phyloP scores from a whole-genome alignment of 208 protist species.

The Porcisia deanei region DNA sequence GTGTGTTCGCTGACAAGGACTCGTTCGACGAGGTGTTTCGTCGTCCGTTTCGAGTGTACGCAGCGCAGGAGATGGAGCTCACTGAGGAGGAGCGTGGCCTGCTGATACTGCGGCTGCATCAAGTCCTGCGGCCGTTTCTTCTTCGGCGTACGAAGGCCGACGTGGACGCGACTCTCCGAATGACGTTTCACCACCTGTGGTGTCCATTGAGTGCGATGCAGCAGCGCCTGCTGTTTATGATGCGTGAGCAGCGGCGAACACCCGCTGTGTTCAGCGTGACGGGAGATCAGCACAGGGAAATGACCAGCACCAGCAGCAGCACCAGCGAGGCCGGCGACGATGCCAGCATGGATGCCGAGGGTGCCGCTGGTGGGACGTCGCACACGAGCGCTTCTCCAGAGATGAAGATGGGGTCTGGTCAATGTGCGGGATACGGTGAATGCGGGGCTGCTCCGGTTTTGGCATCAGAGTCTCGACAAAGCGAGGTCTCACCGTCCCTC shows the following conservation, averaged over 20 bases:
- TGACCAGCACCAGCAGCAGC: not conserved
- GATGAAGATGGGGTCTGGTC: not conserved
- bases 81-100: slow-evolving; percentile 62
- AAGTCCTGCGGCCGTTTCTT: slow-evolving; percentile 95
- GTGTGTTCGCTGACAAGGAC: slow-evolving; percentile 90
- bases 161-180: slow-evolving; percentile 93
- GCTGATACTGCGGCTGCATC: slow-evolving; percentile 86
- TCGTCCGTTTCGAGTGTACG: slow-evolving; percentile 50
- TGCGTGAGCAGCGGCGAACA: slow-evolving; percentile 37
- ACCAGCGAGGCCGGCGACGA: not conserved
- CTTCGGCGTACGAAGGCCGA: slow-evolving; percentile 95
- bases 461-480: not conserved
- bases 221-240: slow-evolving; percentile 62
- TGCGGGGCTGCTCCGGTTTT: no score
- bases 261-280: slow-evolving; percentile 10
- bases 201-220: slow-evolving; percentile 62
- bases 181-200: slow-evolving; percentile 59
- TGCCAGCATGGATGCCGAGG: not conserved
- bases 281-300: not conserved
- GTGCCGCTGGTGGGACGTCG: not conserved
- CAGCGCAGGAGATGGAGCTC: slow-evolving; percentile 48
- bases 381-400: not conserved
- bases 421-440: not conserved
- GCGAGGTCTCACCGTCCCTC: not conserved
- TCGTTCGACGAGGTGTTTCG: slow-evolving; percentile 95